phyloP scores from a whole-genome alignment of 345 rosid species.

The Lepidium didymum region DNA sequence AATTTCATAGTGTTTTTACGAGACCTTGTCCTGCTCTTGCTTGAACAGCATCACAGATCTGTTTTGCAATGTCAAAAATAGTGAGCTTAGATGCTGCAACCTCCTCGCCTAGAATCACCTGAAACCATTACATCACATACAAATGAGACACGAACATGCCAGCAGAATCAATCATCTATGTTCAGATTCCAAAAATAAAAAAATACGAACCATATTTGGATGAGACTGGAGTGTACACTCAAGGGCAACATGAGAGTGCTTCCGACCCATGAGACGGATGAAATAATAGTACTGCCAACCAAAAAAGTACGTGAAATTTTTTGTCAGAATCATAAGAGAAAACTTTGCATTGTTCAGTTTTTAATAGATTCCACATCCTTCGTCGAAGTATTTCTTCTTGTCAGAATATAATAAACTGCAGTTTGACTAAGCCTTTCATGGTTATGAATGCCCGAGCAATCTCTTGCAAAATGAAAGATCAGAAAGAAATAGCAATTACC shows the following conservation, averaged over 20 bases:
- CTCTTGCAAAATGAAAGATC: background rate
- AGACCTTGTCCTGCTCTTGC: slow-evolving; percentile 87
- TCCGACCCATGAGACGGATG: slow-evolving; percentile 96
- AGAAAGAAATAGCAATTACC: slow-evolving; percentile 33
- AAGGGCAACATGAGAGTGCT: slow-evolving; percentile 92
- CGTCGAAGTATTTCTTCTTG: background rate
- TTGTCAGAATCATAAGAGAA: slow-evolving; percentile 2
- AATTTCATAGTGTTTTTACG: slow-evolving; percentile 2
- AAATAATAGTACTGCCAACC: slow-evolving; percentile 84
- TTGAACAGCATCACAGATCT: slow-evolving; percentile 96
- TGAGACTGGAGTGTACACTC: slow-evolving; percentile 99
- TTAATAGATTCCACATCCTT: slow-evolving; percentile 1
- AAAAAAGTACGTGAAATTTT: background rate
- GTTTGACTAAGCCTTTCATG: background rate
- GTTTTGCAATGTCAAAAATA: slow-evolving; percentile 78
- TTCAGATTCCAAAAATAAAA: background rate
- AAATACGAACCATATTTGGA: slow-evolving; percentile 78
- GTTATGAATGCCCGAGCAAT: background rate
- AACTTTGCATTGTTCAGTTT: background rate
- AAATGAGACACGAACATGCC: background rate
- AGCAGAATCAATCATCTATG: background rate
- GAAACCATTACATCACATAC: slow-evolving; percentile 7
- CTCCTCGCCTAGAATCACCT: slow-evolving; percentile 97
- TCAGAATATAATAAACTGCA: background rate
- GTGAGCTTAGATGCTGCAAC: slow-evolving; percentile 98